A percentile compares a stretch with the other conserved stretches of the same genome.
Conservation (phyloP, 2,329 filamentous ascomycete species). For the Calonectria crousiana region DNA sequence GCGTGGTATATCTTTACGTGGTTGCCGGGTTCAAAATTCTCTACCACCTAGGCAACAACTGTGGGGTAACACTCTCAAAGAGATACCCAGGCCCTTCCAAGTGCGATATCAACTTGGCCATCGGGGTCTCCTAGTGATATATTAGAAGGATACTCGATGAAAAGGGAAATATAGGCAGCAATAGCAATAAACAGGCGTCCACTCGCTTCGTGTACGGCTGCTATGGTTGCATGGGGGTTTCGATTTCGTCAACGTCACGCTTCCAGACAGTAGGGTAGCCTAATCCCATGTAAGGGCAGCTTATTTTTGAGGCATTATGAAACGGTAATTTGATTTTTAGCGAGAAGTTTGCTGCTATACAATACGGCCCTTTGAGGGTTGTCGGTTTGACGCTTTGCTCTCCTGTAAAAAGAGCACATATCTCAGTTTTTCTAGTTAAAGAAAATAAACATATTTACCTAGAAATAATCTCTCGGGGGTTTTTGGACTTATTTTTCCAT, state of each 20-base stretch:
- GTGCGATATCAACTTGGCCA: slow-evolving; percentile 42
- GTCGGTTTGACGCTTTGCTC: too few species aligned
- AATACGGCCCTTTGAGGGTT: too few species aligned
- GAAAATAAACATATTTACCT: too few species aligned
- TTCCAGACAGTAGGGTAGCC: slow-evolving; percentile 46
- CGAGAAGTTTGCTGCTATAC: neutral
- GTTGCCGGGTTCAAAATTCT: slow-evolving; percentile 28
- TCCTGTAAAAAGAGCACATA: too few species aligned
- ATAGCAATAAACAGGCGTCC: slow-evolving; percentile 57
- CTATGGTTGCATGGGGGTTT: slow-evolving; percentile 54
- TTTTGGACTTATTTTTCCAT: too few species aligned
- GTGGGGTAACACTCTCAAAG: slow-evolving; percentile 50
- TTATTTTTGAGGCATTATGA: neutral
- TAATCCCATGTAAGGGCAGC: slow-evolving; percentile 40
- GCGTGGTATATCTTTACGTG: slow-evolving; percentile 45
- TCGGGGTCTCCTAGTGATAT: slow-evolving; percentile 14
- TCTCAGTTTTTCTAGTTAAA: too few species aligned
- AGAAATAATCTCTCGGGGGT: too few species aligned
- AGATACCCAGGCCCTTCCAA: slow-evolving; percentile 50
- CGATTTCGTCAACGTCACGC: slow-evolving; percentile 55
- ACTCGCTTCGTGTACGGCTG: slow-evolving; percentile 49
- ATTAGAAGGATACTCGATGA: neutral
- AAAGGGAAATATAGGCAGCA: slow-evolving; percentile 52
- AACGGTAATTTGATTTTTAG: too few species aligned
- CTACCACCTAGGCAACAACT: slow-evolving; percentile 45